A percentile compares a stretch with the other conserved stretches of the same genome.
Conservation (phyloP, 1,284 basidiomycete genomes). For the Clitocybe nebularis region DNA sequence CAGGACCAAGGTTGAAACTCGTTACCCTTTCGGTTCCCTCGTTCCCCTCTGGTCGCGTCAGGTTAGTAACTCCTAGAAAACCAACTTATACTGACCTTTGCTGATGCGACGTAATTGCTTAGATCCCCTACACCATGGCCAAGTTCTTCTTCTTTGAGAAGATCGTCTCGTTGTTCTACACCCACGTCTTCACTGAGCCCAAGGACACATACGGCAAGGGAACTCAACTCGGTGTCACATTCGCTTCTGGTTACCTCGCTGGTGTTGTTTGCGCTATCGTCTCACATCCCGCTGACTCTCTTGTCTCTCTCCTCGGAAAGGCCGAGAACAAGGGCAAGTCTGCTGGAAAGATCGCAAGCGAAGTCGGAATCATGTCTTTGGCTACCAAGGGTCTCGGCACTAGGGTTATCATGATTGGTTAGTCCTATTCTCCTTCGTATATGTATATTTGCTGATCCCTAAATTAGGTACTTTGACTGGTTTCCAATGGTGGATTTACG, state of each 20-base stretch:
- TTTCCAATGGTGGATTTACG: slow-evolving; percentile 91
- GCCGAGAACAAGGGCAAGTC: slow-evolving; percentile 73
- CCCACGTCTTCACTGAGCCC: slow-evolving; percentile 67
- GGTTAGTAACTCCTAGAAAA: slow-evolving; percentile 33
- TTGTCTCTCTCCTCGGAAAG: slow-evolving; percentile 80
- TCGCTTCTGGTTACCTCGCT: slow-evolving; percentile 78
- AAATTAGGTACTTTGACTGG: slow-evolving; percentile 61
- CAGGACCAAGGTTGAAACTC: slow-evolving; percentile 58
- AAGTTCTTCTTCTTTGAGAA: slow-evolving; percentile 86
- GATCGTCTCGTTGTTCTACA: slow-evolving; percentile 76
- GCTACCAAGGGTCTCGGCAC: slow-evolving; percentile 80
- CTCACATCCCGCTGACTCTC: slow-evolving; percentile 77
- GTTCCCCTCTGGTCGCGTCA: slow-evolving; percentile 83
- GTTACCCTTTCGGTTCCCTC: slow-evolving; percentile 78
- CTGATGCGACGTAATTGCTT: slow-evolving; percentile 1
- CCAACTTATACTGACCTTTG: slow-evolving; percentile 3
- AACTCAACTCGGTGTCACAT: slow-evolving; percentile 78
- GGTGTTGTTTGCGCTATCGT: slow-evolving; percentile 81
- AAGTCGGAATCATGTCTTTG: slow-evolving; percentile 59
- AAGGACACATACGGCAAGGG: slow-evolving; percentile 68
- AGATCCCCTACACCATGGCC: slow-evolving; percentile 87
- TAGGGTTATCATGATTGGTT: slow-evolving; percentile 75
- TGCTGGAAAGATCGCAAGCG: slow-evolving; percentile 59
- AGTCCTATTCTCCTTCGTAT: neutral
- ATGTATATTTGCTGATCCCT: neutral